Percentiles rank a stretch among this genome's conserved stretches.
Evolutionary conservation across 495 filamentous ascomycete species (phyloP).

Genomic region (Xylaria scruposa): DNA sequence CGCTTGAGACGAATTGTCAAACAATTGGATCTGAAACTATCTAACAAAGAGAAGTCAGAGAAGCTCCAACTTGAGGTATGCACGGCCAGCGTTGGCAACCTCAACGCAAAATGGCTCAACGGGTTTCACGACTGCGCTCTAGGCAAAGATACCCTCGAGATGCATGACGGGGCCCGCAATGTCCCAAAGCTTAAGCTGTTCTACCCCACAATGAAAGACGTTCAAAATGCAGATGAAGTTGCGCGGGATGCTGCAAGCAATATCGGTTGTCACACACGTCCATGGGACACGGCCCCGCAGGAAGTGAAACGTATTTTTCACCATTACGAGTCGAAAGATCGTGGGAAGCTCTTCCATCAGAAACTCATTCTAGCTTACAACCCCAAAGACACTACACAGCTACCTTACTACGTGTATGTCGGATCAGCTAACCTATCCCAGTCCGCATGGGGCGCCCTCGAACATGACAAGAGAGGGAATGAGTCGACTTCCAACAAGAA

Average conservation of each 20-base stretch:
- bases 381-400: slow-evolving; percentile 14
- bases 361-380: slow-evolving; percentile 33
- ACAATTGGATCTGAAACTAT: slow-evolving; percentile 17
- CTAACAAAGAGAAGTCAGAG: not conserved
- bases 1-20: slow-evolving; percentile 30
- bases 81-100: slow-evolving; percentile 32
- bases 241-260: slow-evolving; percentile 31
- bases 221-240: slow-evolving; percentile 26
- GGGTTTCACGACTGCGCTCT: slow-evolving; percentile 32
- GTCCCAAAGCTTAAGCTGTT: slow-evolving; percentile 33
- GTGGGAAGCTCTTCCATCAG: slow-evolving; percentile 32
- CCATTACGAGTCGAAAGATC: slow-evolving; percentile 35
- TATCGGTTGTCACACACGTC: slow-evolving; percentile 33
- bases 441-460: slow-evolving; percentile 32
- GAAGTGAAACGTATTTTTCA: slow-evolving; percentile 33
- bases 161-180: slow-evolving; percentile 16
- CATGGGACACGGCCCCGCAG: slow-evolving; percentile 27
- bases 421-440: slow-evolving; percentile 35
- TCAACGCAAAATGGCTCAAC: slow-evolving; percentile 32
- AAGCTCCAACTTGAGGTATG: slow-evolving; percentile 31
- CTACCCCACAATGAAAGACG: slow-evolving; percentile 30
- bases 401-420: slow-evolving; percentile 32
- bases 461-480: slow-evolving; percentile 30
- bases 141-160: slow-evolving; percentile 15
- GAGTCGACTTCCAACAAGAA: slow-evolving; percentile 28